Evolutionary conservation across 176 grass and related monocot genomes (phyloP), one percentile per base, ranked within the genome.

Genomic region (Triticum dicoccoides): DNA sequence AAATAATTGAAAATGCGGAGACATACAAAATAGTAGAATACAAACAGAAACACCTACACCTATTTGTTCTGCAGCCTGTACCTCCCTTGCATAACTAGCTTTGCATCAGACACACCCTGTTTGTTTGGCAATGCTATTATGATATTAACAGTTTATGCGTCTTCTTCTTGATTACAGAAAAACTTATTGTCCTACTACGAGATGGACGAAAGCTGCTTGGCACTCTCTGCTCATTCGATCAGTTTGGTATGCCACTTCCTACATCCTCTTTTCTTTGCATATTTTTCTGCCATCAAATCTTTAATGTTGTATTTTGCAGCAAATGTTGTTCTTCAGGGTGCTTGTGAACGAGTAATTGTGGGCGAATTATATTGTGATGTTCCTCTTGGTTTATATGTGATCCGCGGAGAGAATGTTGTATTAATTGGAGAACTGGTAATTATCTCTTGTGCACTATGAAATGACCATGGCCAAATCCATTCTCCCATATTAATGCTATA

Each of bases 401-500:
- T 99, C 44, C 92, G 97, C 8, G 97, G 97, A 81, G 97, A 99
- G 79, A 98, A 98, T 73, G 96, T 98, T 75, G 93, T 98, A 71
- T 93, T 98, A 76, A 98, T 98, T 21, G 94, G 96, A 88, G 96
- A 98, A 96, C 81, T 96, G 96, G 96, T 98, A 94, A 87, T 78
- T 49, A 82, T 65, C 54, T 51, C 68, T 86, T 67, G 58, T 88
- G 62, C 71, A 62, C 30, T 66, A 70, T 37, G 66, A 86, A 76
- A 84, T 76, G 66, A 65, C 27, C 69, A 89, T 61, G 49, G 21
- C 25, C 54, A 88, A 47, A 82, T 58, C 20, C 11, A 12, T 87
- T 62, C 33, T 17, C 44, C 29, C 11, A 2, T 87, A 51, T 89
- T 87, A 35, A 85, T 82, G 62, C 52, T 73, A 79, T 61, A 84